Conservation (phyloP, 768 basidiomycete genomes). For the Rhizopogon vinicolor region DNA sequence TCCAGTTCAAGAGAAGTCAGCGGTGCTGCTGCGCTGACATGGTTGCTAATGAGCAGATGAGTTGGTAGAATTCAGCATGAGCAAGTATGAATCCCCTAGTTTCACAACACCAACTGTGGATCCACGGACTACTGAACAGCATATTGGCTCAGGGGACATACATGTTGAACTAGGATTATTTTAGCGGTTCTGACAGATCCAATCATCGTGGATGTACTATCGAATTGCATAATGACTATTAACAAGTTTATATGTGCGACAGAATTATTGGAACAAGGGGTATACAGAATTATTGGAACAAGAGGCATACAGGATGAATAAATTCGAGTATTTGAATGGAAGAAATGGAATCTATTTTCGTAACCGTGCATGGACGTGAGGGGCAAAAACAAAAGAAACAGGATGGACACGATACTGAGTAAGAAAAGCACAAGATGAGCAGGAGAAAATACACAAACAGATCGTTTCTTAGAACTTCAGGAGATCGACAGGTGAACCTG, state of each 20-base stretch:
- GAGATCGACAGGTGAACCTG: constrained; percentile 19
- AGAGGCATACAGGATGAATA: not conserved
- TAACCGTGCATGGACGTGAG: too few relatives aligned
- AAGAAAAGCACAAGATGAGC: not conserved
- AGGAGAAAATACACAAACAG: not conserved
- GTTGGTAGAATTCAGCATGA: too few relatives aligned
- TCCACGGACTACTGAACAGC: not conserved
- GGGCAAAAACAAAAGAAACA: not conserved
- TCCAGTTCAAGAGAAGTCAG: too few relatives aligned
- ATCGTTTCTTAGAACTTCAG: constrained; percentile 20
- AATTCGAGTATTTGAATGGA: not conserved
- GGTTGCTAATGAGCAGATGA: too few relatives aligned
- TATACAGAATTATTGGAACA: too few relatives aligned
- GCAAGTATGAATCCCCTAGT: too few relatives aligned
- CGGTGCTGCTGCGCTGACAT: too few relatives aligned
- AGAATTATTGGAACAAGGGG: not conserved
- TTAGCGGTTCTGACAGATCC: not conserved
- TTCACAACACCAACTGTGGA: not conserved
- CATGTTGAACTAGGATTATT: not conserved
- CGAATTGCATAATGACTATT: not conserved
- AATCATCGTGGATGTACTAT: not conserved
- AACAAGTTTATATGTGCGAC: too few relatives aligned
- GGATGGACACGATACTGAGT: not conserved
- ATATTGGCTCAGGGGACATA: not conserved
- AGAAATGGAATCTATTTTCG: too few relatives aligned